A percentile compares a stretch with the other conserved stretches of the same genome.
phyloP scores from a whole-genome alignment of 768 basidiomycete genomes.

The Tricholomella constricta region DNA sequence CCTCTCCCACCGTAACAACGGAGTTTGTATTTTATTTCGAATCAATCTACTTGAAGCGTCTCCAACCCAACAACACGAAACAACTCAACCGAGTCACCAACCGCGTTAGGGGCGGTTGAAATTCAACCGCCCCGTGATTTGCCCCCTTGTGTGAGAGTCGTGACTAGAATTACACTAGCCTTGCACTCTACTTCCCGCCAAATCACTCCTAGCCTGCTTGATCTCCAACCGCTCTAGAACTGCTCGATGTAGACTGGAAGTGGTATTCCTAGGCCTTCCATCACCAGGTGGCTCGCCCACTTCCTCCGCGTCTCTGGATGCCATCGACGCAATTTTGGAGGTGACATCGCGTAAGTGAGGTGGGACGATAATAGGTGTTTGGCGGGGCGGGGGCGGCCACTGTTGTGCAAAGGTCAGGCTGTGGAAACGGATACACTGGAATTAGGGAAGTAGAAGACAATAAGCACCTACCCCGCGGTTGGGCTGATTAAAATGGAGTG shows the following conservation, averaged over 20 bases:
- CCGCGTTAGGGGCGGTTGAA: no score
- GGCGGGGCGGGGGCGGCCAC: conserved; percentile 85
- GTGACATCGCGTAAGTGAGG: conserved; percentile 46
- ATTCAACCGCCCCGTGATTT: no score
- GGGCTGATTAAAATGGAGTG: conserved; percentile 87
- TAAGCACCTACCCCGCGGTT: conserved; percentile 64
- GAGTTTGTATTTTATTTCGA: no score
- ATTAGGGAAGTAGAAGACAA: conserved; percentile 2
- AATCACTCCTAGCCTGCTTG: conserved; percentile 65
- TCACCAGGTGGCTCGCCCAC: conserved; percentile 6
- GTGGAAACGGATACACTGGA: neutral
- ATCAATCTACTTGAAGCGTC: no score
- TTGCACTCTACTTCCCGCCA: conserved; percentile 20
- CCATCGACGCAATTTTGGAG: neutral
- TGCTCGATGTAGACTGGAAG: conserved; percentile 70
- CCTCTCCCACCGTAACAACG: no score
- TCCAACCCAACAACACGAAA: no score
- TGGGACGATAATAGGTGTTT: conserved; percentile 78
- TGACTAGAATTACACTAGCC: no score
- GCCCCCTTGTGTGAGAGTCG: no score
- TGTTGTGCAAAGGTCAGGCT: conserved; percentile 24
- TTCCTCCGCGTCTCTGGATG: conserved; percentile 1
- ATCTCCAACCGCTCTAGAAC: conserved; percentile 78
- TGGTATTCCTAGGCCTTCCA: conserved; percentile 40
- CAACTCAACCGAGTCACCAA: no score